These are phyloP conservation scores for Septoria linicola DNA, from an alignment of 2,329 filamentous ascomycete species.

Conservation along the genomic window DNA sequence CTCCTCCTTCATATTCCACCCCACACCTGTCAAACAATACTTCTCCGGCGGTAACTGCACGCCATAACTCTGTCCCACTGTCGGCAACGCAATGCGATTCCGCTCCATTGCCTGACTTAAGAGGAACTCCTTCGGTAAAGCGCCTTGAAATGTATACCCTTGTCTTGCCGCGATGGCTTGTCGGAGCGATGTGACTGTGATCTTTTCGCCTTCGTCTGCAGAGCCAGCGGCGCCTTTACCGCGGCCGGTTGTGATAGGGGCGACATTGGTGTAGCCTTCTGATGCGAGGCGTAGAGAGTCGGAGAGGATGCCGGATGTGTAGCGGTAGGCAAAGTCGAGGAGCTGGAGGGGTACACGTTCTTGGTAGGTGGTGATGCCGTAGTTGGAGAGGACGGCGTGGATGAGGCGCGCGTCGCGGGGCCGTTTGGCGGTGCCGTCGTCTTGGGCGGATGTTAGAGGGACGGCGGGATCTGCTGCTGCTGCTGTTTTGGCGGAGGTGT, in stretches of 20 bases:
- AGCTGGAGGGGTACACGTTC: constrained; percentile 78
- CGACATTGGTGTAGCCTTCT: constrained; percentile 60
- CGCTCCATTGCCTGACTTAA: constrained; percentile 69
- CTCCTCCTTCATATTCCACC: constrained; percentile 58
- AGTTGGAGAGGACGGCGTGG: constrained; percentile 74
- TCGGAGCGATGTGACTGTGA: constrained; percentile 66
- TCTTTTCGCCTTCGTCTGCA: constrained; percentile 50
- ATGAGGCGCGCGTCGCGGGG: constrained; percentile 78
- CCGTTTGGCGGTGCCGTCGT: constrained; percentile 48
- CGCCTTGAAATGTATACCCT: constrained; percentile 66
- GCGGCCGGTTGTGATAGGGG: constrained; percentile 23
- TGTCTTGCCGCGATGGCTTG: constrained; percentile 70
- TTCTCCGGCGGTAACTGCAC: constrained; percentile 61
- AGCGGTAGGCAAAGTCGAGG: constrained; percentile 83
- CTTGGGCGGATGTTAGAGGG: constrained; percentile 36
- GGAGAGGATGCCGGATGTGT: constrained; percentile 68
- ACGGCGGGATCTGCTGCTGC: constrained; percentile 28
- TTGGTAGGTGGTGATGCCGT: constrained; percentile 77
- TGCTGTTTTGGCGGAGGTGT: constrained; percentile 7
- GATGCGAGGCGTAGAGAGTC: constrained; percentile 68
- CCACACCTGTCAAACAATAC: constrained; percentile 59
- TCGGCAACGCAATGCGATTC: constrained; percentile 64
- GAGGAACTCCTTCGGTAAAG: constrained; percentile 71
- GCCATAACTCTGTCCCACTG: constrained; percentile 57
- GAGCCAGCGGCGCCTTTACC: constrained; percentile 34